Evolutionary conservation across 257 asterid genomes (phyloP).

Genomic region (Solanum okadae): DNA sequence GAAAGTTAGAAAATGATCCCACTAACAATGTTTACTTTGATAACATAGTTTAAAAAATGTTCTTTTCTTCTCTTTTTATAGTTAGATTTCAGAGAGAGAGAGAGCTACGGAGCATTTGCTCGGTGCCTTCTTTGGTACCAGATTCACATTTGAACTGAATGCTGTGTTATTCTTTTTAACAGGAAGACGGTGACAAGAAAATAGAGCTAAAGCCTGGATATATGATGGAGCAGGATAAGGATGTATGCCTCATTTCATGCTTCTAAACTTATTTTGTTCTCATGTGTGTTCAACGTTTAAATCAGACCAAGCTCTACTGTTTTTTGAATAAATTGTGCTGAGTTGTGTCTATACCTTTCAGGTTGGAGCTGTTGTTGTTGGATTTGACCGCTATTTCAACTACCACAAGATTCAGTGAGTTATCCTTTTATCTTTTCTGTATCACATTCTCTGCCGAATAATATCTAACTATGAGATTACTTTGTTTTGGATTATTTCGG

Average conservation of each 20-base stretch:
- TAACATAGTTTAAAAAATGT: not conserved
- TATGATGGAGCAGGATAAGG: slow-evolving; percentile 90
- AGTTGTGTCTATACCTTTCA: slow-evolving; percentile 12
- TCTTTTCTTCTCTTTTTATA: not conserved
- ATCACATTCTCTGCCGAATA: not conserved
- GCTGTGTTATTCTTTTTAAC: slow-evolving; percentile 12
- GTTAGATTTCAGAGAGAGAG: not conserved
- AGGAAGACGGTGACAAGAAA: slow-evolving; percentile 87
- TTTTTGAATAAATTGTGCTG: not conserved
- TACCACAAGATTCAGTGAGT: slow-evolving; percentile 93
- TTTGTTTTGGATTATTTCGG: not conserved
- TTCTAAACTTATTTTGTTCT: not conserved
- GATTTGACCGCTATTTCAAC: slow-evolving; percentile 96
- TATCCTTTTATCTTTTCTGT: not conserved
- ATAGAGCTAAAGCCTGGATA: slow-evolving; percentile 92
- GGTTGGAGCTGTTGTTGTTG: slow-evolving; percentile 99
- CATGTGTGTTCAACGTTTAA: not conserved
- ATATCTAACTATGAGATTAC: not conserved
- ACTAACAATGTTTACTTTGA: not conserved
- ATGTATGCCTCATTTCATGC: slow-evolving; percentile 32
- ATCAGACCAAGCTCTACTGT: not conserved
- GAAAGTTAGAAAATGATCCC: not conserved
- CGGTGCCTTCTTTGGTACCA: not conserved
- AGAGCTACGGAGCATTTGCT: not conserved
- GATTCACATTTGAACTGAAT: not conserved